These are phyloP conservation scores for Mucor plumbeus DNA, from an alignment of 371 early-diverging fungal genomes.

Conservation along the genomic window DNA sequence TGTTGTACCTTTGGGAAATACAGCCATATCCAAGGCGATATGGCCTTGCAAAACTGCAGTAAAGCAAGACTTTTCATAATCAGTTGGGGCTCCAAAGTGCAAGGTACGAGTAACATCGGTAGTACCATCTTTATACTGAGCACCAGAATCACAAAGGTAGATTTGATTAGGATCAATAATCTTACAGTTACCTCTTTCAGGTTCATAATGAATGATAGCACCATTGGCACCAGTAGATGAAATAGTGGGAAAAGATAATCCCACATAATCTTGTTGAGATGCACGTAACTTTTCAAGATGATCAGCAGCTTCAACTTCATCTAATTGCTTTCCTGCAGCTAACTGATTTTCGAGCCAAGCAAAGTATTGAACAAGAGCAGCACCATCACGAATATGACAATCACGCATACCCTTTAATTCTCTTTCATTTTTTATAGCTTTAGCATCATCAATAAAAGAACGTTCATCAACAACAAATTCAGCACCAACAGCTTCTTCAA, in stretches of 20 bases:
- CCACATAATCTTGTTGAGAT: constrained; percentile 75
- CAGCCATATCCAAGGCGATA: constrained; percentile 85
- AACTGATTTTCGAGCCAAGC: constrained; percentile 95
- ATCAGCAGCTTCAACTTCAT: constrained; percentile 83
- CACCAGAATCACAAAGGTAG: constrained; percentile 98
- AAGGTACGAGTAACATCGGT: constrained; percentile 98
- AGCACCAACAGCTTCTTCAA: constrained; percentile 64
- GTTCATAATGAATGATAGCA: constrained; percentile 97
- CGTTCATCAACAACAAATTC: constrained; percentile 54
- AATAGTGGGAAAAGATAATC: constrained; percentile 96
- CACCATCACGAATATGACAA: constrained; percentile 94
- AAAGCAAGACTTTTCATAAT: constrained; percentile 86
- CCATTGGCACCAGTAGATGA: constrained; percentile 93
- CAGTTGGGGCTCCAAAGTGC: constrained; percentile 91
- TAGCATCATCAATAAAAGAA: constrained; percentile 81
- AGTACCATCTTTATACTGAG: constrained; percentile 98
- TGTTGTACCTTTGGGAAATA: constrained; percentile 87
- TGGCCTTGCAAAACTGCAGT: constrained; percentile 98
- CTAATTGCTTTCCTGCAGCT: constrained; percentile 58
- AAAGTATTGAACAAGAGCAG: constrained; percentile 91
- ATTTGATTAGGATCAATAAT: constrained; percentile 66
- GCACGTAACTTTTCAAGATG: constrained; percentile 73
- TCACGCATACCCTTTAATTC: constrained; percentile 95
- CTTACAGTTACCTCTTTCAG: constrained; percentile 70
- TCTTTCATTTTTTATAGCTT: constrained; percentile 92